Evolutionary conservation across 2,329 filamentous ascomycete species (phyloP), one percentile per base, ranked within the genome.

Genomic region (Penicillium sumatraense): DNA sequence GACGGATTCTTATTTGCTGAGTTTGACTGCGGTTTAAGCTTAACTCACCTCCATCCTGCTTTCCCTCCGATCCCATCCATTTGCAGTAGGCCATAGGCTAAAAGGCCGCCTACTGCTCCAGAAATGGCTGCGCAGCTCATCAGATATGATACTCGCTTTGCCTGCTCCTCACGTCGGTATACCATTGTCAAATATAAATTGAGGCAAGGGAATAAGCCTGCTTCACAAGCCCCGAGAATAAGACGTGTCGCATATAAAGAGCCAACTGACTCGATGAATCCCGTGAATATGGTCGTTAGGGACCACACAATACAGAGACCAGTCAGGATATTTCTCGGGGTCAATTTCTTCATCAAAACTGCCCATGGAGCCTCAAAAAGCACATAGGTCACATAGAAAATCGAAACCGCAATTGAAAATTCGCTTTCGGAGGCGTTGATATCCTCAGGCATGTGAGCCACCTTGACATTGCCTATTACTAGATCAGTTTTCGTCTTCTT

Each of bases 321-420:
- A 0, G 75, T 74, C 13, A 79, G 66, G 21, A 78, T 70, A 24
- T 73, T 70, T 18, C 75, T 68, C 1, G 79, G 78, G 0, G 74
- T 78, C 23, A 79, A 58, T 49, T 77, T 79, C 67, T 83, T 82
- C 65, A 83, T 73, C 5, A 78, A 58, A 23, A 83, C 68, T 1
- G 79, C 76, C 53, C 75, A 76, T 0, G 80, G 80, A 0, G 76
- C 75, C 49, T 83, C 81, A 42, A 81, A 78, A 3, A 75, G 61
- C 9, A 83, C 77, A 50, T 82, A 82, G 9, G 79, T 81, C 9
- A 75, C 78, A 58, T 81, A 83, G 62, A 83, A 82, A 44, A 83
- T 77, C 0, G 77, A 78, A 8, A 81, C 75, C 3, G 78, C 80
- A 3, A 68, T 79, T n/a, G 75, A 78, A 62, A 78, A 81, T 56